phyloP scores from a whole-genome alignment of 140 eudicot species.

The Stevia rebaudiana region DNA sequence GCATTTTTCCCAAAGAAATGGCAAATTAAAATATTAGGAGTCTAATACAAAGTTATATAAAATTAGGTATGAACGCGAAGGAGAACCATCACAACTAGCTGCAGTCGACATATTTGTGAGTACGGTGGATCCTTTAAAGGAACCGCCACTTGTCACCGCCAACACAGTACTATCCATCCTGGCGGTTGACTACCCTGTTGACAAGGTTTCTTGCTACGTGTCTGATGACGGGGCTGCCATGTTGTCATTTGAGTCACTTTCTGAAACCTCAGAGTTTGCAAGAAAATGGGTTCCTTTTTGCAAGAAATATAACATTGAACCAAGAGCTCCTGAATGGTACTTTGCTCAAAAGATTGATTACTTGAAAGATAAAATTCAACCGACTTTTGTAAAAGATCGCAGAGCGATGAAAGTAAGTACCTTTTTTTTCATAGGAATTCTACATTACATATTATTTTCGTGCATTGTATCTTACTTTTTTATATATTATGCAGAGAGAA shows the following conservation, averaged over 20 bases:
- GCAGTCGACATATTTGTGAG: slow-evolving; percentile 98
- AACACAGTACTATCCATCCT: slow-evolving; percentile 91
- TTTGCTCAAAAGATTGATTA: slow-evolving; percentile 80
- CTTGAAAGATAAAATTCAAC: slow-evolving; percentile 80
- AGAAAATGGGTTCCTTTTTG: slow-evolving; percentile 93
- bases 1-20: background rate
- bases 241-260: slow-evolving; percentile 93
- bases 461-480: slow-evolving; percentile 12
- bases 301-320: slow-evolving; percentile 84
- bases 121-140: slow-evolving; percentile 97
- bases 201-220: slow-evolving; percentile 92
- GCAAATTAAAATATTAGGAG: background rate
- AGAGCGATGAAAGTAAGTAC: slow-evolving; percentile 93
- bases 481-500: slow-evolving; percentile 54
- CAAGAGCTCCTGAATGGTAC: slow-evolving; percentile 99
- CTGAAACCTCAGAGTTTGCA: slow-evolving; percentile 95
- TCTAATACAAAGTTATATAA: slow-evolving; percentile 18
- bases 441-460: background rate
- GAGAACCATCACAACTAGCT: slow-evolving; percentile 93
- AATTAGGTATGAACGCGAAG: slow-evolving; percentile 98
- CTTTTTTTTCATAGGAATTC: background rate
- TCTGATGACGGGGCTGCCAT: slow-evolving; percentile 99
- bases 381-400: slow-evolving; percentile 92
- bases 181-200: slow-evolving; percentile 98
- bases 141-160: slow-evolving; percentile 98